phyloP scores from a whole-genome alignment of 2,329 filamentous ascomycete genomes.

The Hysterium pulicare region DNA sequence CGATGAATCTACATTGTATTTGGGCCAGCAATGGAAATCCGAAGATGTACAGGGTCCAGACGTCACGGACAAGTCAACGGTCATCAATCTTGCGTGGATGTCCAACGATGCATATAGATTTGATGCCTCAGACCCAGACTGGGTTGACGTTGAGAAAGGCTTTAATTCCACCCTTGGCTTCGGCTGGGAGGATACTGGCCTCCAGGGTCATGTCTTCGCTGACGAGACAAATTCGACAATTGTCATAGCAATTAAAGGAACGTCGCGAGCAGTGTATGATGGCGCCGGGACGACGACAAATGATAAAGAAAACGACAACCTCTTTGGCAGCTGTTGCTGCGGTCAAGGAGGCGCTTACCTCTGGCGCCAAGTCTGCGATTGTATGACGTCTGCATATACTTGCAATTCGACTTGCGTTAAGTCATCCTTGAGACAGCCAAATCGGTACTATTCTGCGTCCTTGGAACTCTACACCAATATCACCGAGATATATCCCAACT shows the following conservation, averaged over 20 bases:
- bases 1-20: slow-evolving; percentile 18
- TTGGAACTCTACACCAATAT: slow-evolving; percentile 33
- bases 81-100: slow-evolving; percentile 35
- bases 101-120: slow-evolving; percentile 36
- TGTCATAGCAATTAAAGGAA: slow-evolving; percentile 33
- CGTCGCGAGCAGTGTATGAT: slow-evolving; percentile 34
- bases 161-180: slow-evolving; percentile 32
- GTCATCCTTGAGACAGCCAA: slow-evolving; percentile 28
- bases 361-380: slow-evolving; percentile 34
- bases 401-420: slow-evolving; percentile 34
- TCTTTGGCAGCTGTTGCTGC: slow-evolving; percentile 36
- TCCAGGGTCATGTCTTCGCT: slow-evolving; percentile 34
- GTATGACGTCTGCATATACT: slow-evolving; percentile 31
- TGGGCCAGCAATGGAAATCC: slow-evolving; percentile 28
- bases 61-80: slow-evolving; percentile 30
- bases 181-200: slow-evolving; percentile 36
- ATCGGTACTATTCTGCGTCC: slow-evolving; percentile 30
- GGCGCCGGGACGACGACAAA: slow-evolving; percentile 33
- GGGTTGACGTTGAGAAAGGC: slow-evolving; percentile 30
- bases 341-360: slow-evolving; percentile 34
- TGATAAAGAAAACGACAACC: slow-evolving; percentile 37
- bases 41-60: slow-evolving; percentile 29
- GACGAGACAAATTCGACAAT: slow-evolving; percentile 32
- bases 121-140: slow-evolving; percentile 29
- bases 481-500: slow-evolving; percentile 28